phyloP scores from a whole-genome alignment of 139 green algal genomes.

The Zygnema circumcarinatum region DNA sequence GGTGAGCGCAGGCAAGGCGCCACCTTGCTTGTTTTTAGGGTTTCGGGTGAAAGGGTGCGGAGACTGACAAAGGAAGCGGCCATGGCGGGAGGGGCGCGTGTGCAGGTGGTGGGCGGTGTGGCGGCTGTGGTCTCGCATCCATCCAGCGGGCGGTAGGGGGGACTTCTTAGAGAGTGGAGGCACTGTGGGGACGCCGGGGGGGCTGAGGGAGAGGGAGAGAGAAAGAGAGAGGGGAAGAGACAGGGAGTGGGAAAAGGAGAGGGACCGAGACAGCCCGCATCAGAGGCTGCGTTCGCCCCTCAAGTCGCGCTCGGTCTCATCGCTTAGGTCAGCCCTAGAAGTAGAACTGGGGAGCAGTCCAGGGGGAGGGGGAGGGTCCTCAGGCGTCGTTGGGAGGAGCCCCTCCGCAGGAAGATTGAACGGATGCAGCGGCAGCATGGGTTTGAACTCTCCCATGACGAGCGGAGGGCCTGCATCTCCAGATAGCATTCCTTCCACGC shows the following conservation, averaged over 20 bases:
- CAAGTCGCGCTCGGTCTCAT: background rate
- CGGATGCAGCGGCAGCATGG: background rate
- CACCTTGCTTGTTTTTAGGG: too few relatives aligned
- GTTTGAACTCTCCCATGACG: background rate
- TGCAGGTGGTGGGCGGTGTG: background rate
- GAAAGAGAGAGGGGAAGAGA: background rate
- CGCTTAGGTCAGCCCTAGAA: too few relatives aligned
- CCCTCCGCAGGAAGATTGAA: background rate
- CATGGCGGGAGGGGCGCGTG: too few relatives aligned
- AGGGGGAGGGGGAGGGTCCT: too few relatives aligned
- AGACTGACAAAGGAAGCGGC: too few relatives aligned
- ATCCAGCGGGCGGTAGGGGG: background rate
- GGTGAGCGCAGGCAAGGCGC: too few relatives aligned
- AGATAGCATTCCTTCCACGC: background rate
- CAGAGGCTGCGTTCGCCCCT: background rate
- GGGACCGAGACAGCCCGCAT: background rate
- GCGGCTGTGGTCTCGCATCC: background rate
- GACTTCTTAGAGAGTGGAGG: background rate
- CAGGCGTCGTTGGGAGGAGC: background rate
- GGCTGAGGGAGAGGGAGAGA: background rate
- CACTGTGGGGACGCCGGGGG: too few relatives aligned
- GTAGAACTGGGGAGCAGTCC: too few relatives aligned
- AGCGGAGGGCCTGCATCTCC: background rate
- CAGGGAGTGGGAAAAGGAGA: too few relatives aligned
- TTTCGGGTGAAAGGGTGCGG: too few relatives aligned